Conservation (phyloP, 345 rosid species). For the Brassica carinata region DNA sequence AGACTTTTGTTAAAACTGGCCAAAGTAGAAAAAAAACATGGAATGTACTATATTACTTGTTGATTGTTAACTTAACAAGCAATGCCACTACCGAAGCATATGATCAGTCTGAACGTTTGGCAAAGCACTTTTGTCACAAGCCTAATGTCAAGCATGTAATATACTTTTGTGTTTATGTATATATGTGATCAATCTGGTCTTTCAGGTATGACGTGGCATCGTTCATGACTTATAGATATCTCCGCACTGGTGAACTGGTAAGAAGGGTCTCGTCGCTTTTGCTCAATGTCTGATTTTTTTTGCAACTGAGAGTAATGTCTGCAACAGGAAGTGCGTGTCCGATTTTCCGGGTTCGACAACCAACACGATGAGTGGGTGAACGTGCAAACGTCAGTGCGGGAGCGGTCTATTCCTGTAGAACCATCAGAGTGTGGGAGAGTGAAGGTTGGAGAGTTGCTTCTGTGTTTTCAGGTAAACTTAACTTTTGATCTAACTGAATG, state of each 20-base stretch:
- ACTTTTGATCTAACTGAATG: background rate
- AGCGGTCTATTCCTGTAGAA: conserved; percentile 82
- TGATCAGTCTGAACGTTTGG: conserved; percentile 3
- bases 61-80: conserved; percentile 5
- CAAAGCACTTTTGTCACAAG: background rate
- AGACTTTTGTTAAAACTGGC: conserved; percentile 7
- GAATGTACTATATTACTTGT: background rate
- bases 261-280: conserved; percentile 29
- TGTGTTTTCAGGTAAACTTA: conserved; percentile 69
- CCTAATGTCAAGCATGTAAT: background rate
- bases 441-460: conserved; percentile 65
- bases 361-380: conserved; percentile 88
- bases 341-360: conserved; percentile 69
- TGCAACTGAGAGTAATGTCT: conserved; percentile 22
- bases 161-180: background rate
- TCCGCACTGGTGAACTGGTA: conserved; percentile 70
- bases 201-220: conserved; percentile 80
- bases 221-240: conserved; percentile 60
- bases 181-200: background rate
- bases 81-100: background rate
- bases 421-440: conserved; percentile 72
- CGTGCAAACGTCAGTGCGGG: conserved; percentile 58
- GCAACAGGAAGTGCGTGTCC: conserved; percentile 80
- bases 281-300: conserved; percentile 11
- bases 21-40: background rate